Evolutionary conservation across 2,329 filamentous ascomycete genomes (phyloP).

Genomic region (Fusarium cyanostomum): DNA sequence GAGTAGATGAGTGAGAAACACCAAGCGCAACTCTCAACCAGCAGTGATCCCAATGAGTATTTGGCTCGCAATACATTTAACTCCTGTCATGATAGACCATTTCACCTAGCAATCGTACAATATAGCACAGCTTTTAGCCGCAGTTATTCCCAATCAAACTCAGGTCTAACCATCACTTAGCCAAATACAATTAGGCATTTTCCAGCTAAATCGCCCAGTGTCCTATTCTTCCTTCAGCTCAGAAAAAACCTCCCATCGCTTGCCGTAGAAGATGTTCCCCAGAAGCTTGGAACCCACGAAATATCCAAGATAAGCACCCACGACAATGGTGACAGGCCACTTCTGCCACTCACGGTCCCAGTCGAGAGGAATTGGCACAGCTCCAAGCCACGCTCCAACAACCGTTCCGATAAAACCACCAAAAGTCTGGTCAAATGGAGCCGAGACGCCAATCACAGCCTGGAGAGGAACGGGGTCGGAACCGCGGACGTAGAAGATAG

Average conservation of each 20-base stretch:
- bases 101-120: too few species aligned
- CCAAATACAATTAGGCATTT: too few species aligned
- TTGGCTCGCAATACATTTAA: too few species aligned
- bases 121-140: not conserved
- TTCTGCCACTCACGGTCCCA: slow-evolving; percentile 99
- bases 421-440: slow-evolving; percentile 84
- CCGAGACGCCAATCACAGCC: slow-evolving; percentile 70
- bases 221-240: slow-evolving; percentile 44
- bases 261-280: slow-evolving; percentile 59
- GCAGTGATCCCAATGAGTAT: too few species aligned
- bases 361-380: slow-evolving; percentile 93
- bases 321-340: slow-evolving; percentile 93
- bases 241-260: slow-evolving; percentile 48
- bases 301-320: slow-evolving; percentile 83
- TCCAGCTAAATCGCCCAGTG: not conserved
- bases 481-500: slow-evolving; percentile 86
- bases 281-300: slow-evolving; percentile 73
- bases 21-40: too few species aligned
- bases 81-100: too few species aligned
- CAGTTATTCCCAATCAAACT: not conserved
- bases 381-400: slow-evolving; percentile 90
- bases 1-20: too few species aligned
- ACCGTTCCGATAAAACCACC: slow-evolving; percentile 81
- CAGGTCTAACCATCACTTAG: not conserved
- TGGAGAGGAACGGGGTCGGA: slow-evolving; percentile 78